Evolutionary conservation across 208 protist species (phyloP).

Genomic region (Leishmania martiniquensis): DNA sequence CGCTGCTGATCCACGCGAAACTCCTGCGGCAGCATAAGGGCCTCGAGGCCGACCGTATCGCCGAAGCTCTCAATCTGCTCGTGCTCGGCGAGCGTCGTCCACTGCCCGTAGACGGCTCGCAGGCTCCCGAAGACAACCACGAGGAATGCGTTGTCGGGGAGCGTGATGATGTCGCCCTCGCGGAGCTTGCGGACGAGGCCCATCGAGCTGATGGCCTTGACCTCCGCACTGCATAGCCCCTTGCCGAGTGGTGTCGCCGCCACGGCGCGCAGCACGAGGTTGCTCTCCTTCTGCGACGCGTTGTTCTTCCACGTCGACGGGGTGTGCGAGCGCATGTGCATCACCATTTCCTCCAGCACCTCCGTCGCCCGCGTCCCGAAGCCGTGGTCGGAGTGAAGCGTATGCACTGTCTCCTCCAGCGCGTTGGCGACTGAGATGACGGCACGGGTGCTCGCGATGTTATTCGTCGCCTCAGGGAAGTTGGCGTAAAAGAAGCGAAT

Average conservation of each 20-base stretch:
- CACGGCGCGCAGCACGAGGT: slow-evolving; percentile 68
- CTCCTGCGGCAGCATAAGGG: slow-evolving; percentile 55
- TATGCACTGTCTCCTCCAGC: slow-evolving; percentile 43
- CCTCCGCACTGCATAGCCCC: slow-evolving; percentile 55
- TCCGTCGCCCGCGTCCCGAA: slow-evolving; percentile 47
- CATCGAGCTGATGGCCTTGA: slow-evolving; percentile 71
- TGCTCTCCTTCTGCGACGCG: slow-evolving; percentile 52
- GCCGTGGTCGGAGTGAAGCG: slow-evolving; percentile 58
- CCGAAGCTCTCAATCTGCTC: slow-evolving; percentile 66
- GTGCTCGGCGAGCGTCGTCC: slow-evolving; percentile 62
- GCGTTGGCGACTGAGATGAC: slow-evolving; percentile 61
- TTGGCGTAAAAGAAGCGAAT: slow-evolving; percentile 79
- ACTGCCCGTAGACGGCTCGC: slow-evolving; percentile 59
- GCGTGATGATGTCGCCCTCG: slow-evolving; percentile 63
- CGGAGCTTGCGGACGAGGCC: slow-evolving; percentile 59
- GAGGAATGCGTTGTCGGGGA: slow-evolving; percentile 73
- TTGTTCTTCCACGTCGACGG: slow-evolving; percentile 58
- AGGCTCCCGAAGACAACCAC: slow-evolving; percentile 77
- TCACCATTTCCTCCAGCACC: slow-evolving; percentile 41
- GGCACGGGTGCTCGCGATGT: slow-evolving; percentile 63
- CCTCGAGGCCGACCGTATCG: slow-evolving; percentile 68
- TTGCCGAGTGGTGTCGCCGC: slow-evolving; percentile 61
- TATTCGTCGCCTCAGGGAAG: slow-evolving; percentile 75
- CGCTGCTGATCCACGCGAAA: slow-evolving; percentile 50
- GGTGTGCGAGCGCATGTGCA: slow-evolving; percentile 46